Percentiles rank a stretch among this genome's conserved stretches.
Conservation (phyloP, 768 basidiomycete species). For the Lactarius hatsudake region DNA sequence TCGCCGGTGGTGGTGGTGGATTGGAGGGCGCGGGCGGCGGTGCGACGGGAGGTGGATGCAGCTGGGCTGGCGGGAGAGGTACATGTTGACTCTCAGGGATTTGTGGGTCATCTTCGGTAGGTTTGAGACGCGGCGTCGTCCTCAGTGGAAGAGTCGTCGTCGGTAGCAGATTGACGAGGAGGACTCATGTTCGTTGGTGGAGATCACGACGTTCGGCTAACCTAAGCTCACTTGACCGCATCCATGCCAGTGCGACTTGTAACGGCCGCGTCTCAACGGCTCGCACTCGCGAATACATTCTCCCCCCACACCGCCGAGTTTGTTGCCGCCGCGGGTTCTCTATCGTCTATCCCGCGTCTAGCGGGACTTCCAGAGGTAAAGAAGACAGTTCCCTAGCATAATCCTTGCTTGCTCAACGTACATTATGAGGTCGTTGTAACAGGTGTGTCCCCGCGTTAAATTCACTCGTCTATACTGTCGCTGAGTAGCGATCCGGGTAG, state of each 20-base stretch:
- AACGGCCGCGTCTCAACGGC: neutral
- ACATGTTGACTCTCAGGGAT: conserved; percentile 58
- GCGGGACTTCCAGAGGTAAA: conserved; percentile 29
- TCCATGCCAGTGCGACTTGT: neutral
- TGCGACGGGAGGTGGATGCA: conserved; percentile 31
- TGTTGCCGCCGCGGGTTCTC: conserved; percentile 25
- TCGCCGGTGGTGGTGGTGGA: conserved; percentile 10
- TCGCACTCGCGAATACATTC: conserved; percentile 2
- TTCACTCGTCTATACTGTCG: conserved; percentile 2
- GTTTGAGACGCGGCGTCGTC: conserved; percentile 75
- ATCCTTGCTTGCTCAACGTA: neutral
- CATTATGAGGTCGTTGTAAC: conserved; percentile 24
- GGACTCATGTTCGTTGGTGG: neutral
- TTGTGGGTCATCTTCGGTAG: conserved; percentile 81
- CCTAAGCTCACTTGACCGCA: neutral
- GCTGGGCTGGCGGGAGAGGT: conserved; percentile 40
- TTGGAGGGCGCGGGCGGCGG: conserved; percentile 5
- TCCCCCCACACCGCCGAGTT: conserved; percentile 23
- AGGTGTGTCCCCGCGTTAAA: conserved; percentile 18
- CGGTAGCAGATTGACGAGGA: conserved; percentile 26
- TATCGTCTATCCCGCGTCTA: conserved; percentile 20
- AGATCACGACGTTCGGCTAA: neutral
- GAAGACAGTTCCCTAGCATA: neutral
- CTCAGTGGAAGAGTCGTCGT: conserved; percentile 46
- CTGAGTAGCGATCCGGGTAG: conserved; percentile 36